A percentile compares a stretch with the other conserved stretches of the same genome.
Conservation (phyloP, 495 filamentous ascomycete genomes). For the Entonaema liquescens region DNA sequence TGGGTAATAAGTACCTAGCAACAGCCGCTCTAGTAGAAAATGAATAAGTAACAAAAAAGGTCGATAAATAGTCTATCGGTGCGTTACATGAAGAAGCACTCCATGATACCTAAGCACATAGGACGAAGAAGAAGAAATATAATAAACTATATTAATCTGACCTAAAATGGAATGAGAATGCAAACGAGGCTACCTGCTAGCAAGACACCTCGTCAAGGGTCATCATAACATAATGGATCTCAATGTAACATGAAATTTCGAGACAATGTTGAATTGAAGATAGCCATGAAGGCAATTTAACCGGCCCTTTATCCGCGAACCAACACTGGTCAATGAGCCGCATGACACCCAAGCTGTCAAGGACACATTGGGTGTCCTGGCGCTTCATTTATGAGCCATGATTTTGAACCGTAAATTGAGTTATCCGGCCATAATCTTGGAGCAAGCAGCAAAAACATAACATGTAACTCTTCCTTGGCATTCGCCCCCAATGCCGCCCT, state of each 20-base stretch:
- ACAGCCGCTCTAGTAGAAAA: too few species aligned
- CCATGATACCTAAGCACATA: too few species aligned
- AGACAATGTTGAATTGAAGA: not conserved
- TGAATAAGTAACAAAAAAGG: too few species aligned
- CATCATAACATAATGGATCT: not conserved
- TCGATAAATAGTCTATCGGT: too few species aligned
- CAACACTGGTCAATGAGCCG: constrained; percentile 2
- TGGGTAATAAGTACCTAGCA: too few species aligned
- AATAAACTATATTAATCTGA: too few species aligned
- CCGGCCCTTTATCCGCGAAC: constrained; percentile 28
- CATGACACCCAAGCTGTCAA: not conserved
- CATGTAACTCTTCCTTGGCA: constrained; percentile 4
- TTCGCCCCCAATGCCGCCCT: constrained; percentile 19
- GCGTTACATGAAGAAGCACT: too few species aligned
- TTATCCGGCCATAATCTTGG: not conserved
- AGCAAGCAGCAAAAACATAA: not conserved
- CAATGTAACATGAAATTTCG: not conserved
- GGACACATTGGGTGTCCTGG: constrained; percentile 2
- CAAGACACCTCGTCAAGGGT: not conserved
- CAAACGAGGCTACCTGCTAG: too few species aligned
- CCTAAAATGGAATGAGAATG: too few species aligned
- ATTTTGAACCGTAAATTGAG: not conserved
- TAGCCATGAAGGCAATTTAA: constrained; percentile 7
- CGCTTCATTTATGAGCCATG: not conserved
- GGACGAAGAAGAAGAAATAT: too few species aligned